Evolutionary conservation across 2,329 filamentous ascomycete species (phyloP).

Genomic region (Aspergillus latus): DNA sequence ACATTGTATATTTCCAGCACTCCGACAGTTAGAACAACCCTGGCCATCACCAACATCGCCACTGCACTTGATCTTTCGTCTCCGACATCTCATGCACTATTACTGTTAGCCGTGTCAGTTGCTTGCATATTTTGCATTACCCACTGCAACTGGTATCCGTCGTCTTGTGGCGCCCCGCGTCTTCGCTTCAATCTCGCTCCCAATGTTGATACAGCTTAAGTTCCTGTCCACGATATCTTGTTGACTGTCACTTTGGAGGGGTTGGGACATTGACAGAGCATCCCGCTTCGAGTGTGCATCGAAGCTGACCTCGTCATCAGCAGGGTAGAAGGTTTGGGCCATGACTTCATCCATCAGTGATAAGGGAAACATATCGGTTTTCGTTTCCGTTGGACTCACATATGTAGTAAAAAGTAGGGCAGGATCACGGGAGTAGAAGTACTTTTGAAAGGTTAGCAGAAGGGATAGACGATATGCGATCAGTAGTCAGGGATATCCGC

Average conservation of each 20-base stretch:
- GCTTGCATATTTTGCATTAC: constrained; percentile 6
- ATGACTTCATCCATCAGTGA: constrained; percentile 25
- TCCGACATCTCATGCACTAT: constrained; percentile 84
- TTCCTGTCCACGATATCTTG: constrained; percentile 27
- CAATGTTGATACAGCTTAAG: constrained; percentile 22
- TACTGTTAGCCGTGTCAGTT: constrained; percentile 12
- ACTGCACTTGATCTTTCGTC: constrained; percentile 92
- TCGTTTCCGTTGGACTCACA: constrained; percentile 19
- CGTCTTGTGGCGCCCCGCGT: constrained; percentile 43
- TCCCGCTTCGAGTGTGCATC: constrained; percentile 26
- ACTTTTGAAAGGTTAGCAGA: constrained; percentile 13
- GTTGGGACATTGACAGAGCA: constrained; percentile 26
- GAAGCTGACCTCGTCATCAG: constrained; percentile 25
- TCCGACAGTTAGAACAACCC: constrained; percentile 81
- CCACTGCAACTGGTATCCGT: constrained; percentile 56
- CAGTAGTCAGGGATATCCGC: constrained; percentile 21
- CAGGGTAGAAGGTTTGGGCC: constrained; percentile 25
- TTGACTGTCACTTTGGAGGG: constrained; percentile 26
- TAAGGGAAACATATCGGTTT: constrained; percentile 19
- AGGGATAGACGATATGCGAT: constrained; percentile 18
- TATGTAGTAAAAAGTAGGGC: constrained; percentile 13
- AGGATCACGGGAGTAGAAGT: constrained; percentile 12
- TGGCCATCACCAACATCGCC: constrained; percentile 75
- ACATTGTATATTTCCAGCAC: constrained; percentile 65
- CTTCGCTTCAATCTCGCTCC: constrained; percentile 38